Evolutionary conservation across 2,329 filamentous ascomycete species (phyloP), one percentile per base, ranked within the genome.

Genomic region (Xylariaceae sp.): DNA sequence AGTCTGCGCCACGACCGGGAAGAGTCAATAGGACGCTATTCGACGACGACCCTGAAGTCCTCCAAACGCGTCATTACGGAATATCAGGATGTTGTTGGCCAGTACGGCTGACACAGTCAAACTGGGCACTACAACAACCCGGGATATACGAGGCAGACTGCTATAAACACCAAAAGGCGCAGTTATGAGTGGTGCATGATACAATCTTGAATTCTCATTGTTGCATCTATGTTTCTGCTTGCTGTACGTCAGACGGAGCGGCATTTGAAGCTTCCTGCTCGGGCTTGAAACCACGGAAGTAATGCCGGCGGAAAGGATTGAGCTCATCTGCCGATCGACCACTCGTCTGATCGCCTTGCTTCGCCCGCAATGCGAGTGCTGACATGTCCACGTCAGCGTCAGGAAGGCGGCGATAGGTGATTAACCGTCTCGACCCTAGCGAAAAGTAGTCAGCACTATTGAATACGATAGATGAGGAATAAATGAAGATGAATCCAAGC

Each of bases 341-440:
- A 37, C 69, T 67, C 2, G 67, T 69, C 1, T 70, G 67, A 54
- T 67, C 68, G 59, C 63, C 70, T 66, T 56, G 63, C 65, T 64
- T 72, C 69, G 59, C 72, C 67, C 57, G 69, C 39, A 64, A 63
- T 51, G 72, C 70, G 18, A 84, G 69, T 6, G 76, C 76, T 0
- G 71, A 69, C 9, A 67, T 62, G 55, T 81, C 79, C 6, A 89
- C 79, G 39, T 80, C 76, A 9, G 71, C 76, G 66, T 90, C 86
- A 0, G 82, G 80, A 17, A 89, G 76, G 55, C 92, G 83, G 50
- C 85, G 82, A 73, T 97, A 97, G 0, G 92, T 96, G 55, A 97
- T 88, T 42, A 99, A 79, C 65, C 91, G 83, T 61, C 94, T 84
- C 17, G 92, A 94, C 94, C 92, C 89, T 92, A 52, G 44, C 9